These are phyloP conservation scores for Alternaria sp. DNA, from an alignment of 2,329 filamentous ascomycete genomes.

Conservation along the genomic window DNA sequence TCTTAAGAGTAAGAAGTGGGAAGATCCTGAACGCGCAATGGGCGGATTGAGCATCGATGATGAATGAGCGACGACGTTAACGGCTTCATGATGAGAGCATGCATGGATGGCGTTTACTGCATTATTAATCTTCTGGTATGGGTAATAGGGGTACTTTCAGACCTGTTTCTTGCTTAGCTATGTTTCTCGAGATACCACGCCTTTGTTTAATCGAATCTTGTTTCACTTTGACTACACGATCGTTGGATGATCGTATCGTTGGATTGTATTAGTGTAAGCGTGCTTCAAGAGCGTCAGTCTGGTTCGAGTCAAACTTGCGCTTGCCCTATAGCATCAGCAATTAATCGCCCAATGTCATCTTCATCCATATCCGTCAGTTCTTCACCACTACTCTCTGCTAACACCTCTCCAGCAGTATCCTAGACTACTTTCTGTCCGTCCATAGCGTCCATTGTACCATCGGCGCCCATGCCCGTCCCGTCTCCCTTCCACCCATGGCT, in stretches of 20 bases:
- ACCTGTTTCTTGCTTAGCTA: not conserved
- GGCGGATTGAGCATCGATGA: slow-evolving; percentile 29
- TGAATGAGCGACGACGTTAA: slow-evolving; percentile 17
- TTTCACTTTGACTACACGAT: not conserved
- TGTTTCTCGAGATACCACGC: slow-evolving; percentile 19
- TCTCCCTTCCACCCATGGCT: slow-evolving; percentile 58
- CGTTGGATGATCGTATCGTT: not conserved
- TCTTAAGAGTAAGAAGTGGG: slow-evolving; percentile 60
- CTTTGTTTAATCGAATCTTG: slow-evolving; percentile 1
- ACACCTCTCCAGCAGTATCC: slow-evolving; percentile 4
- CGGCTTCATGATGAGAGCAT: slow-evolving; percentile 7
- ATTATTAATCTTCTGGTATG: not conserved
- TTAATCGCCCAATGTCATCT: slow-evolving; percentile 8
- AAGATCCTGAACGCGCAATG: slow-evolving; percentile 43
- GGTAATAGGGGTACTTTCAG: not conserved
- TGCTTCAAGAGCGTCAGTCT: not conserved
- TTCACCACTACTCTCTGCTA: not conserved
- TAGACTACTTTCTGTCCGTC: slow-evolving; percentile 28
- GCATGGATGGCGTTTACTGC: slow-evolving; percentile 10
- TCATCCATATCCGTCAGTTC: slow-evolving; percentile 12
- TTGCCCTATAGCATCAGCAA: not conserved
- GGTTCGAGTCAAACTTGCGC: not conserved
- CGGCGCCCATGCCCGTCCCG: slow-evolving; percentile 42
- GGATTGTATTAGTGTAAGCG: not conserved
- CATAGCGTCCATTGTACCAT: slow-evolving; percentile 34